Conservation (phyloP, 2,329 filamentous ascomycete genomes). For the Aspergillus novoparasiticus region DNA sequence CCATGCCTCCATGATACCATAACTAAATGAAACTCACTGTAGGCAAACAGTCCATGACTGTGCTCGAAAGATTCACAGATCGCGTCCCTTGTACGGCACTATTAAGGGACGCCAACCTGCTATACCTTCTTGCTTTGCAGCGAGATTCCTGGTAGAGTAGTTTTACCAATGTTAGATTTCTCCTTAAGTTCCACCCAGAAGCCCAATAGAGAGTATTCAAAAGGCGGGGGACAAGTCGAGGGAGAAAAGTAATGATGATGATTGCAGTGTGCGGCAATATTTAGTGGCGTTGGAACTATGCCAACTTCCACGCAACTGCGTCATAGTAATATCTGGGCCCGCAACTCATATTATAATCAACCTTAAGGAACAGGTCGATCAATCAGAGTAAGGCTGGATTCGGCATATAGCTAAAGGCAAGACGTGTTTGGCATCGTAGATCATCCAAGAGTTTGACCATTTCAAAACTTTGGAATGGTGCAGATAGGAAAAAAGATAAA, state of each 20-base stretch:
- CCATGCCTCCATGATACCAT: not conserved
- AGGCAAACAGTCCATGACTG: not conserved
- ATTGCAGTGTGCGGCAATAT: not conserved
- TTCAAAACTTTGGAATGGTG: not conserved
- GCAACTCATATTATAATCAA: not conserved
- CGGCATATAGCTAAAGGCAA: conserved; percentile 1
- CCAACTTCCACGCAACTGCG: not conserved
- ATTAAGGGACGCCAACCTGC: not conserved
- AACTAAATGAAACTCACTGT: not conserved
- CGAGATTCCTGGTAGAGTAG: conserved; percentile 16
- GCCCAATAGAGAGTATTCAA: conserved; percentile 1
- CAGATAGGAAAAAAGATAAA: not conserved
- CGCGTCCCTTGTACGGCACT: not conserved
- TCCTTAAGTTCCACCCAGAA: conserved; percentile 33
- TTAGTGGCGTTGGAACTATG: not conserved
- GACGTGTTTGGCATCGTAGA: not conserved
- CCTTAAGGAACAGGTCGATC: not conserved
- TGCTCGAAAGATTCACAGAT: not conserved
- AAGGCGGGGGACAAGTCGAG: not conserved
- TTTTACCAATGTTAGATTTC: conserved; percentile 41
- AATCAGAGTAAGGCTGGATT: not conserved
- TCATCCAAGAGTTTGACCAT: conserved; percentile 6
- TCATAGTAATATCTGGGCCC: not conserved
- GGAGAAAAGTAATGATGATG: conserved; percentile 10
- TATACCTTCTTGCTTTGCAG: conserved; percentile 19